Evolutionary conservation across 768 basidiomycete genomes (phyloP).

Genomic region (Nidularia sp.): DNA sequence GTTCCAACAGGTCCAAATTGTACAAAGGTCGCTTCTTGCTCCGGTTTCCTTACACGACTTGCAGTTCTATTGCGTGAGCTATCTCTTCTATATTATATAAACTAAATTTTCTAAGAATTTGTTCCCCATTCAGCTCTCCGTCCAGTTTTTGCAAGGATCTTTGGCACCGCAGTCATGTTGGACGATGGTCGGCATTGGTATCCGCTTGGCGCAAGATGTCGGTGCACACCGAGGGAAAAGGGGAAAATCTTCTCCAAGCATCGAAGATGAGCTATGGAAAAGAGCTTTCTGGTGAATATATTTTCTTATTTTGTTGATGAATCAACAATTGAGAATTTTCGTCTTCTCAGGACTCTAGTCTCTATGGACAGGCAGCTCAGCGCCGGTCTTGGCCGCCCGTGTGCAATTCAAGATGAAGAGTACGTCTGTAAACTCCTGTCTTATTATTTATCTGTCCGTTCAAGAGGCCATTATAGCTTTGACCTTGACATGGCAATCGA

Average conservation of each 20-base stretch:
- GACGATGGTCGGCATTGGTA: constrained; percentile 67
- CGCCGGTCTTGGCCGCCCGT: constrained; percentile 65
- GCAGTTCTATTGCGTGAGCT: constrained; percentile 57
- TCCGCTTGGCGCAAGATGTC: constrained; percentile 75
- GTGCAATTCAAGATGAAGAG: constrained; percentile 81
- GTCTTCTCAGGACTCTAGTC: constrained; percentile 42
- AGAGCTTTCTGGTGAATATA: constrained; percentile 54
- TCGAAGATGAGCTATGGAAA: constrained; percentile 75
- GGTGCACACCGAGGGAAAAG: constrained; percentile 59
- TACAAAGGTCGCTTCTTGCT: constrained; percentile 56
- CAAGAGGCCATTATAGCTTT: constrained; percentile 39
- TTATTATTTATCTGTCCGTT: background rate
- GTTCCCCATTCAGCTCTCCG: constrained; percentile 36
- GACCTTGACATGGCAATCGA: constrained; percentile 66
- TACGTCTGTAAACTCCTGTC: constrained; percentile 20
- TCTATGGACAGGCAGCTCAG: constrained; percentile 49
- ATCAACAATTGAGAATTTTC: background rate
- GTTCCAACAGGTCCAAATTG: constrained; percentile 65
- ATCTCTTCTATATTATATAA: background rate
- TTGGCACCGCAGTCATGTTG: constrained; percentile 64
- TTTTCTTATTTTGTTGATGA: background rate
- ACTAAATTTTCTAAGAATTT: background rate
- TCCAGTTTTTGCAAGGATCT: constrained; percentile 50
- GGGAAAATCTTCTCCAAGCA: constrained; percentile 25
- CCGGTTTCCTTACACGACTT: constrained; percentile 72